Conservation (phyloP, 805 yeast species). For the Teunomyces panamensis region DNA sequence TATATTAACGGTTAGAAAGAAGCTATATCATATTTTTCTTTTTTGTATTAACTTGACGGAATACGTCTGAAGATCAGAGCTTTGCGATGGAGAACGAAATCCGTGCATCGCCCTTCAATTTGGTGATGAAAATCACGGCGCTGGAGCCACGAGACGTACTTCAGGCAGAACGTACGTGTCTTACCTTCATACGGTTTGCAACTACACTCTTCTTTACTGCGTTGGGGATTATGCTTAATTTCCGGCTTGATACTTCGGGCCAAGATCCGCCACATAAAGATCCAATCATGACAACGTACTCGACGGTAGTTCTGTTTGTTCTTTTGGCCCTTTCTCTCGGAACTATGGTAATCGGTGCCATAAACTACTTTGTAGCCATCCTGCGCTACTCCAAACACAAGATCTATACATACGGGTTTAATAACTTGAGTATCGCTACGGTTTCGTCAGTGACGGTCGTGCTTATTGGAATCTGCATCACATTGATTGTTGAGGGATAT, state of each 20-base stretch:
- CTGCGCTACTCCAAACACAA: conserved; percentile 40
- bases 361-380: conserved; percentile 45
- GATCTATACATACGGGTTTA: conserved; percentile 36
- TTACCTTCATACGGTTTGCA: conserved; percentile 48
- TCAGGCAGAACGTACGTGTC: conserved; percentile 52
- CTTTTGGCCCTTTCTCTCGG: conserved; percentile 38
- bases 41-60: too few species aligned
- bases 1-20: too few species aligned
- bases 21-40: too few species aligned
- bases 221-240: conserved; percentile 45
- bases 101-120: conserved; percentile 16
- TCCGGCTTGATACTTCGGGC: conserved; percentile 35
- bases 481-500: conserved; percentile 13
- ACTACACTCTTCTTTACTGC: conserved; percentile 45
- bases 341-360: conserved; percentile 35
- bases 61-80: too few species aligned
- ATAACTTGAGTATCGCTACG: conserved; percentile 28
- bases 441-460: conserved; percentile 33
- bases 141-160: conserved; percentile 55
- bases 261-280: not conserved
- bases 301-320: conserved; percentile 31
- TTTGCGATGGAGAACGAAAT: too few species aligned
- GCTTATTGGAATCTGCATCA: conserved; percentile 33
- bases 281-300: conserved; percentile 13
- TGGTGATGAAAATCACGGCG: conserved; percentile 32